Base-by-base conservation (phyloP, 176 grass and related monocot species). In the Eleusine indica region DNA sequence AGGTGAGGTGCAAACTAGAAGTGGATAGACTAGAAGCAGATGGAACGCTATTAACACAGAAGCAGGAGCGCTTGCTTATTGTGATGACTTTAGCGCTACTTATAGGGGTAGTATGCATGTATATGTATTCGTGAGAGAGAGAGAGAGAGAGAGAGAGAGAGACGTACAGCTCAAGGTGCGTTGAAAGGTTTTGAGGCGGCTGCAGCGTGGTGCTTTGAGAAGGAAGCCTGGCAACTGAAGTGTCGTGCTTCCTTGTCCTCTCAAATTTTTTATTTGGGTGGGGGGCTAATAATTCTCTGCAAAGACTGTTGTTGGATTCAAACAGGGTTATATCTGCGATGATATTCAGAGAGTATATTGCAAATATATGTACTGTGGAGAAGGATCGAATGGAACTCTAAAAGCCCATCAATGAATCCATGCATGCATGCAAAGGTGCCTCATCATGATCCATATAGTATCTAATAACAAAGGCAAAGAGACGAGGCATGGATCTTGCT, bases 151-250 rank as follows among this genome's bases (percentile, higher is more conserved):
- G 65, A 28, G 73, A 81, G 56, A 12, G 47, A 66, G 86, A 86
- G 80, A 68, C 85, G 75, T 88, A 76, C 84, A 83, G 44, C 65
- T 83, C n/a, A 82, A 90, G 84, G 60, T 79, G 88, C 72, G 74
- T 83, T 18, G 67, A 81, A 61, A 86, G 72, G 75, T 89, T 30
- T 37, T 18, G 80, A 73, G 87, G 84, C 80, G 64, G 87, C 87
- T 84, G 86, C 83, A 44, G 78, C 66, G 35, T 85, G 83, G 66
- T 86, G 73, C 57, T 86, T 82, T 73, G 66, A 82, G 68, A 90
- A 77, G 71, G 85, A 87, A 86, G 74, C 68, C 68, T 78, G 75
- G 11, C 84, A 83, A 83, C 80, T 75, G 73, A 90, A 79, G 61
- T 79, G 69, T 7, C 69, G 71, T 51, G 80, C 69, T 87, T 83